phyloP scores from a whole-genome alignment of 169 alveolate species.

The Cryptosporidium tyzzeri region DNA sequence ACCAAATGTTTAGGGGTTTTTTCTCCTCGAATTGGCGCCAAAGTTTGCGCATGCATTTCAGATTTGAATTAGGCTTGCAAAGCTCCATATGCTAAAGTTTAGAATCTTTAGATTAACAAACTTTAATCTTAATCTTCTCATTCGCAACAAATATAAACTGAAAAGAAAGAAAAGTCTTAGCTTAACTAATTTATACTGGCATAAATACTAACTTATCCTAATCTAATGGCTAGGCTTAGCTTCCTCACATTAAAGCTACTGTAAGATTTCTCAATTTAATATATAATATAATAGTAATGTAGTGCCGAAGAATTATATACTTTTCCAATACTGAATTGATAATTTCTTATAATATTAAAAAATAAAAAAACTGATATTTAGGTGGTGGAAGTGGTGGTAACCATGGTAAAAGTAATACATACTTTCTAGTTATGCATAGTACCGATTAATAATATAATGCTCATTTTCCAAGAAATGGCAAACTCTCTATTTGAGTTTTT shows the following conservation, averaged over 20 bases:
- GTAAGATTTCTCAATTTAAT: not conserved
- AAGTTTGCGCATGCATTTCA: not conserved
- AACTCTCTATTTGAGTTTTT: not conserved
- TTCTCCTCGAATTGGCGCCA: not conserved
- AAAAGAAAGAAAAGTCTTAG: too few species aligned
- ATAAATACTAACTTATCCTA: not conserved
- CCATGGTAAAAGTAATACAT: not conserved
- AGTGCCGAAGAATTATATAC: not conserved
- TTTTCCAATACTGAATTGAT: not conserved
- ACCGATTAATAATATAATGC: not conserved
- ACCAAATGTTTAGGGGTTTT: not conserved
- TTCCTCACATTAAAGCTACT: not conserved
- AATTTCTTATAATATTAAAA: too few species aligned
- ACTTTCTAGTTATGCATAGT: too few species aligned
- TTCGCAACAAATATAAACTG: too few species aligned
- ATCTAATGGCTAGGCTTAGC: not conserved
- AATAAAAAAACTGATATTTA: too few species aligned
- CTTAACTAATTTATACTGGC: too few species aligned
- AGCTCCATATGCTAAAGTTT: too few species aligned
- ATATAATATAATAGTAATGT: too few species aligned
- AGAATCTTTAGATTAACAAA: not conserved
- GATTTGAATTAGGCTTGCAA: too few species aligned
- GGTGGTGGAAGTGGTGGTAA: not conserved
- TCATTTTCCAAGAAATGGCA: not conserved
- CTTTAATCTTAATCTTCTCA: too few species aligned